Evolutionary conservation across 257 asterid genomes (phyloP).

Genomic region (Cruciata laevipes): DNA sequence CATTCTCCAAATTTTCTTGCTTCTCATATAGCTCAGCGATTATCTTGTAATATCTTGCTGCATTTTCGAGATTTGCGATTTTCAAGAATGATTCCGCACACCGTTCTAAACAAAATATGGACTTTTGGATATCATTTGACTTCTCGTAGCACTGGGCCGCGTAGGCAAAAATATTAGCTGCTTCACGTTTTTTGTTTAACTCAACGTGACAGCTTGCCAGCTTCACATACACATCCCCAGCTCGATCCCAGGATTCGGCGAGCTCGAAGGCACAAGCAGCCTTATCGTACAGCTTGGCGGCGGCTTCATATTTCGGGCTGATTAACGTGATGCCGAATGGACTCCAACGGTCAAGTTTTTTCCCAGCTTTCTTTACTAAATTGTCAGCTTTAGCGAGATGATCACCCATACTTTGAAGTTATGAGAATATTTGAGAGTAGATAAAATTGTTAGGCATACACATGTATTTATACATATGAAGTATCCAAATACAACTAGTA

Average conservation of each 20-base stretch:
- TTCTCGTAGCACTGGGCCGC: slow-evolving; percentile 91
- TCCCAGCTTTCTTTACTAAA: slow-evolving; percentile 73
- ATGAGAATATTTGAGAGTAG: too few species aligned
- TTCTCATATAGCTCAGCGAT: slow-evolving; percentile 84
- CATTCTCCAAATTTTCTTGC: slow-evolving; percentile 67
- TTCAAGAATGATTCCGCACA: slow-evolving; percentile 70
- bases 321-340: slow-evolving; percentile 32
- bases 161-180: slow-evolving; percentile 75
- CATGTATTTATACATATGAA: too few species aligned
- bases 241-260: too few species aligned
- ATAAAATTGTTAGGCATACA: too few species aligned
- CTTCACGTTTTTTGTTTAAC: slow-evolving; percentile 92
- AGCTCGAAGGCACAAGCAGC: slow-evolving; percentile 82
- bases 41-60: slow-evolving; percentile 98
- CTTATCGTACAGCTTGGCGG: slow-evolving; percentile 76
- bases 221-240: slow-evolving; percentile 77
- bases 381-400: slow-evolving; percentile 62
- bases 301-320: slow-evolving; percentile 64
- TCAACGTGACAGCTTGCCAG: slow-evolving; percentile 75
- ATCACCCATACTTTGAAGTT: slow-evolving; percentile 74
- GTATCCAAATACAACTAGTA: too few species aligned
- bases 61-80: slow-evolving; percentile 80
- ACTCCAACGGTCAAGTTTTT: slow-evolving; percentile 74
- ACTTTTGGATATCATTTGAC: slow-evolving; percentile 63
- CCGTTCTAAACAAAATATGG: slow-evolving; percentile 75